These are phyloP conservation scores for Trichothecium roseum DNA, from an alignment of 2,329 filamentous ascomycete genomes.

Conservation along the genomic window DNA sequence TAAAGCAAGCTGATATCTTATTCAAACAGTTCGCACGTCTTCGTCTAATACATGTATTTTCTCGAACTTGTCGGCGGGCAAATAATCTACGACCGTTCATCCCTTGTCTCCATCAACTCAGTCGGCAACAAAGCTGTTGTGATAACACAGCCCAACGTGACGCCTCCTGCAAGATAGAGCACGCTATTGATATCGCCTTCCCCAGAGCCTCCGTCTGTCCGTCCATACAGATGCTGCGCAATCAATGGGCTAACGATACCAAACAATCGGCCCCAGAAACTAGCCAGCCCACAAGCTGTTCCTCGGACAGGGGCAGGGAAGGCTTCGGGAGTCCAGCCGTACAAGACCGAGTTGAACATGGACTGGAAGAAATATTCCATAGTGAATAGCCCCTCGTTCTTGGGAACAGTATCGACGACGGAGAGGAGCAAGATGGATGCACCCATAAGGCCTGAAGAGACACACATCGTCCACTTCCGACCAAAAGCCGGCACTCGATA, in stretches of 20 bases:
- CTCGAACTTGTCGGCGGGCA: too few species aligned
- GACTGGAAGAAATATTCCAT: conserved; percentile 35
- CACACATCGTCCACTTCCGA: conserved; percentile 30
- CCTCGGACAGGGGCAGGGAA: conserved; percentile 45
- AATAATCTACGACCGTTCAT: conserved; percentile 16
- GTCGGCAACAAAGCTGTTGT: conserved; percentile 37
- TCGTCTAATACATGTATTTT: too few species aligned
- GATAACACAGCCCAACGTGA: conserved; percentile 41
- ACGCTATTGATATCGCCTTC: conserved; percentile 35
- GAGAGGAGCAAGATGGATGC: conserved; percentile 36
- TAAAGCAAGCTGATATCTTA: too few species aligned
- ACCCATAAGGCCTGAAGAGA: conserved; percentile 33
- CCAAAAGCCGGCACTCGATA: conserved; percentile 26
- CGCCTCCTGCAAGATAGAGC: conserved; percentile 44
- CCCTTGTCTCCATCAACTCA: conserved; percentile 21
- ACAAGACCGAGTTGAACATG: conserved; percentile 24
- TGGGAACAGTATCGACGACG: conserved; percentile 23
- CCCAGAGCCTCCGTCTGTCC: conserved; percentile 13
- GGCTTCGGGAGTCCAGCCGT: conserved; percentile 43
- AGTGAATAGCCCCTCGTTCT: conserved; percentile 26
- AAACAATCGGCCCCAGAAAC: conserved; percentile 48
- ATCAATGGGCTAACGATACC: conserved; percentile 48
- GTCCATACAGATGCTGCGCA: conserved; percentile 31
- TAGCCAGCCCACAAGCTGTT: conserved; percentile 45
- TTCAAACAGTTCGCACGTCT: too few species aligned